Conservation (phyloP, 2,329 filamentous ascomycete genomes). For the Alternaria conjuncta region DNA sequence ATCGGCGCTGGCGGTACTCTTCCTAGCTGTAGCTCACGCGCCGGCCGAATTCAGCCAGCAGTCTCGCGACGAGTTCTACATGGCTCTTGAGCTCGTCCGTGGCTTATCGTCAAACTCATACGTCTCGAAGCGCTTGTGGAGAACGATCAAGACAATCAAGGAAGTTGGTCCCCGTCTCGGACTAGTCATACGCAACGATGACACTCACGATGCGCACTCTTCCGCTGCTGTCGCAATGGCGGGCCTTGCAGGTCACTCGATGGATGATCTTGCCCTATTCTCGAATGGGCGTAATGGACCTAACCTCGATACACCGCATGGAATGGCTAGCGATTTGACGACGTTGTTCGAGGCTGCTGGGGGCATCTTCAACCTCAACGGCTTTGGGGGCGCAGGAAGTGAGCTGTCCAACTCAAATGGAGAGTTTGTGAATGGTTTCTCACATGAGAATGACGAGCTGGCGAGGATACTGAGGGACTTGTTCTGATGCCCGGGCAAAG, state of each 20-base stretch:
- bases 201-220: conserved; percentile 63
- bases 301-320: conserved; percentile 60
- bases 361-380: conserved; percentile 47
- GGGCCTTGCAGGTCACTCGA: conserved; percentile 66
- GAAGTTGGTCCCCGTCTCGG: conserved; percentile 75
- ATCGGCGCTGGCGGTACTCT: conserved; percentile 75
- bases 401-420: conserved; percentile 48
- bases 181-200: conserved; percentile 55
- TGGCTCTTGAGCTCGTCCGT: conserved; percentile 76
- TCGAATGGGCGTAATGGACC: conserved; percentile 44
- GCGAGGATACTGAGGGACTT: conserved; percentile 65
- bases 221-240: conserved; percentile 71
- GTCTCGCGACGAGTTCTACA: conserved; percentile 79
- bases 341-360: conserved; percentile 69
- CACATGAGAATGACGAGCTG: conserved; percentile 66
- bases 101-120: conserved; percentile 74
- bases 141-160: conserved; percentile 72
- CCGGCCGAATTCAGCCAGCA: conserved; percentile 72
- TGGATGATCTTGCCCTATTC: conserved; percentile 63
- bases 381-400: conserved; percentile 39
- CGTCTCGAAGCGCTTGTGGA: conserved; percentile 76
- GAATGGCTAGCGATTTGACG: conserved; percentile 68
- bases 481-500: conserved; percentile 51
- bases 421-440: conserved; percentile 54
- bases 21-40: conserved; percentile 77